Base-by-base conservation (phyloP, 805 yeast genomes). In the Vanderwaltozyma tropicalis region DNA sequence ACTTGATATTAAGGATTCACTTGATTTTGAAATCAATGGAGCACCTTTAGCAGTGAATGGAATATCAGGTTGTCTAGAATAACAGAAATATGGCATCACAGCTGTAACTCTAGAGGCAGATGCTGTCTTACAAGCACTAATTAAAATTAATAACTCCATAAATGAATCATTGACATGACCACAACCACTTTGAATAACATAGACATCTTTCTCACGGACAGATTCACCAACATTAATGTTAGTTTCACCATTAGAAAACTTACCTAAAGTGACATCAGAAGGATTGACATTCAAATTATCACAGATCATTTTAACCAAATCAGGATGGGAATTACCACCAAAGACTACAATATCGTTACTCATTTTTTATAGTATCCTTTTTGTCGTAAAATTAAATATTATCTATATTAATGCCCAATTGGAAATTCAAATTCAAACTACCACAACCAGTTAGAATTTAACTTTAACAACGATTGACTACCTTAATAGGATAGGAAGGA, bases 141-240 rank as follows among this genome's bases (percentile, higher is more conserved):
- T 76, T 69, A 84, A 74, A 47, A 87, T 80, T 49, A 87, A 62
- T 35, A 88, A 64, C 61, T 87, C 95, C 59, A 88, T 73, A 48
- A 87, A 80, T 49, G 75, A 78, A 59, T 87, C 95, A 56, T 87
- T 88, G 31, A 86, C 95, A 50, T 80, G 76, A 9, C 94, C 95
- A 49, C 88, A 79, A 8, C 94, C 94, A 39, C 65, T 71, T 60
- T 87, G 96, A 35, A 88, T 71, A 31, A 87, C 87, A 53, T 81
- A 92, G 6, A 92, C 97, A 57, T 92, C 96, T 61, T 92, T 92
- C 47, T 88, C 97, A 54, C 99, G 72, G 18, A 92, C 97, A 11
- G 95, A 82, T 52, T 87, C 94, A 38, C 72, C 71, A 39, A 92
- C 75, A 40, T 80, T 81, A 41, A 92, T 85, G 21, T 89, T 78